A percentile compares a stretch with the other conserved stretches of the same genome.
phyloP scores from a whole-genome alignment of 2,329 filamentous ascomycete species.

The Cryphonectria carpinicola region DNA sequence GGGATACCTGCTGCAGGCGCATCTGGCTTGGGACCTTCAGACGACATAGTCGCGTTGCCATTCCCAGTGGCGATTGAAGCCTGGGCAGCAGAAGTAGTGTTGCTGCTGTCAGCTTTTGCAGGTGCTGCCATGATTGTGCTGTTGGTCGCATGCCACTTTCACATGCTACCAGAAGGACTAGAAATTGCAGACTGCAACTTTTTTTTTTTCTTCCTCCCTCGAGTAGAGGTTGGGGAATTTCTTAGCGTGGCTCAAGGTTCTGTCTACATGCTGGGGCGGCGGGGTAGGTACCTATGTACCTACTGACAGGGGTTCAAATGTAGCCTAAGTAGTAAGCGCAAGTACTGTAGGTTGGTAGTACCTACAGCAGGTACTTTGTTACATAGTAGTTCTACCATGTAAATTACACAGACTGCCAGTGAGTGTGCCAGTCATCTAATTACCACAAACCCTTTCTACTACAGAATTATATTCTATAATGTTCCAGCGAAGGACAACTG shows the following conservation, averaged over 20 bases:
- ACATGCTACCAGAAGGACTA: conserved; percentile 3
- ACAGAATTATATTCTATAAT: too few relatives aligned
- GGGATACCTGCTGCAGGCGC: conserved; percentile 9
- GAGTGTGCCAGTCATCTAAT: not conserved
- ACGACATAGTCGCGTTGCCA: not conserved
- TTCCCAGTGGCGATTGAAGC: not conserved
- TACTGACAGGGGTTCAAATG: not conserved
- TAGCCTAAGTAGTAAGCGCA: not conserved
- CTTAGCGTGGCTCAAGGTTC: not conserved
- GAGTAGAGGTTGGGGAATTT: not conserved
- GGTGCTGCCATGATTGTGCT: conserved; percentile 25
- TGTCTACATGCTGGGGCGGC: not conserved
- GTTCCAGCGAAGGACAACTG: too few relatives aligned
- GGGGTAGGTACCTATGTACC: conserved; percentile 5
- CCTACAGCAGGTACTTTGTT: not conserved
- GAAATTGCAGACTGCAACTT: not conserved
- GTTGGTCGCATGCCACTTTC: conserved; percentile 24
- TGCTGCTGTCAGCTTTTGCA: conserved; percentile 16
- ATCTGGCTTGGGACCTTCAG: not conserved
- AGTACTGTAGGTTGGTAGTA: too few relatives aligned
- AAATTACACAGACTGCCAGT: not conserved
- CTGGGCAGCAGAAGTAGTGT: not conserved
- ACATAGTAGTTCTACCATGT: not conserved
- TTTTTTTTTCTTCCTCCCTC: not conserved
- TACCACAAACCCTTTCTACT: too few relatives aligned